phyloP scores from a whole-genome alignment of 2,329 filamentous ascomycete species.

The Beauveria brongniartii region DNA sequence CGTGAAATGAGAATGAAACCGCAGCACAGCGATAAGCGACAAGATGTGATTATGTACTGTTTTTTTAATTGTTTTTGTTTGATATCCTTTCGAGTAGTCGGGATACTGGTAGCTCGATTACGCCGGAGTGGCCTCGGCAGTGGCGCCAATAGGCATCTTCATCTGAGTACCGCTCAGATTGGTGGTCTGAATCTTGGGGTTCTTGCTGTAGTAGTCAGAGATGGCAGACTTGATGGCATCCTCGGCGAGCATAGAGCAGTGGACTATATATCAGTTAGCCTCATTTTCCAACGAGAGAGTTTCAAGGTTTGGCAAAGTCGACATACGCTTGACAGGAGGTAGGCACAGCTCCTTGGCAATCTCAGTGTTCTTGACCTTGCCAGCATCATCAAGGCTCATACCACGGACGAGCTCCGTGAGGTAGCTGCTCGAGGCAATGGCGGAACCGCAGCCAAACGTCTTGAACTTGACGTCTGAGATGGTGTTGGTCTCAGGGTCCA shows the following conservation, averaged over 20 bases:
- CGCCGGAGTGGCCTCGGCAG: constrained; percentile 29
- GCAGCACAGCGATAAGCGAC: neutral
- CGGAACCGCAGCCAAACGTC: constrained; percentile 90
- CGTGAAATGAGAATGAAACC: neutral
- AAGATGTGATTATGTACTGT: neutral
- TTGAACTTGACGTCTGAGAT: constrained; percentile 97
- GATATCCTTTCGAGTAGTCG: neutral
- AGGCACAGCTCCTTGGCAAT: constrained; percentile 94
- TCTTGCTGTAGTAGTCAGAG: constrained; percentile 83
- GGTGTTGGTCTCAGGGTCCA: constrained; percentile 78
- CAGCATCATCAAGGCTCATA: constrained; percentile 90
- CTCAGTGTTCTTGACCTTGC: constrained; percentile 90
- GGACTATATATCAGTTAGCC: constrained; percentile 46
- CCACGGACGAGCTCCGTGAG: constrained; percentile 92
- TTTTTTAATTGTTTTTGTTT: neutral
- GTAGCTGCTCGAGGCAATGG: constrained; percentile 92
- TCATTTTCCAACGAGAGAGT: neutral
- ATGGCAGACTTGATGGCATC: constrained; percentile 89
- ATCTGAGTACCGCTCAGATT: constrained; percentile 65
- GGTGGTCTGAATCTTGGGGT: constrained; percentile 45
- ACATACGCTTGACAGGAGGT: constrained; percentile 78
- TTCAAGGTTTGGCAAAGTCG: neutral
- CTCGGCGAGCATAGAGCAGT: constrained; percentile 88
- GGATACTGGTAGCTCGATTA: neutral
- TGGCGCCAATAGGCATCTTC: constrained; percentile 39